phyloP scores from a whole-genome alignment of 768 basidiomycete species.

The Russula compacta region DNA sequence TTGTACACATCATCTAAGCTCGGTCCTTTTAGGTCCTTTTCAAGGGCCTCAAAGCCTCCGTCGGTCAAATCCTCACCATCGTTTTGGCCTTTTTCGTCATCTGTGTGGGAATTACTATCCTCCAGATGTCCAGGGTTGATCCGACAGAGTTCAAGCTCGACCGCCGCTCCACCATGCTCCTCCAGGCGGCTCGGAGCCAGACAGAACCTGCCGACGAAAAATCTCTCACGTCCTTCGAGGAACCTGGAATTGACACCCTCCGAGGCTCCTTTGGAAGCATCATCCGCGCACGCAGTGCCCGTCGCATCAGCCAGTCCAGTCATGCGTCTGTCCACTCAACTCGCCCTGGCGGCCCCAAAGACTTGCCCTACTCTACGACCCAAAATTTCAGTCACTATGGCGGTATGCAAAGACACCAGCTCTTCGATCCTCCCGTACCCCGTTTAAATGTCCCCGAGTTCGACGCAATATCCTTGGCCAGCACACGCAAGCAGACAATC shows the following conservation, averaged over 20 bases:
- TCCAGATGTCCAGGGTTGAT: conserved; percentile 94
- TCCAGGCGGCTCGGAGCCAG: conserved; percentile 71
- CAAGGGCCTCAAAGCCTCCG: conserved; percentile 76
- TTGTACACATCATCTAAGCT: neutral
- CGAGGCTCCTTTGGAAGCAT: conserved; percentile 91
- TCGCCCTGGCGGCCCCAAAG: conserved; percentile 14
- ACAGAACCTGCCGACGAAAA: conserved; percentile 69
- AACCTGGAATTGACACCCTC: conserved; percentile 88
- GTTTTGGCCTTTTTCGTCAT: conserved; percentile 90
- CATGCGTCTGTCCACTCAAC: conserved; percentile 23
- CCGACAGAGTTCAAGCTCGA: conserved; percentile 77
- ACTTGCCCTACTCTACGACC: conserved; percentile 7
- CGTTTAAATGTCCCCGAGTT: conserved; percentile 26
- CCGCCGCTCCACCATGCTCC: conserved; percentile 78
- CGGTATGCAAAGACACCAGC: conserved; percentile 68
- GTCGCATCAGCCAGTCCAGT: conserved; percentile 33
- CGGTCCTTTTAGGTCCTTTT: conserved; percentile 55
- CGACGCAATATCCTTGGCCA: conserved; percentile 33
- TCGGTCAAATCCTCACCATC: conserved; percentile 75
- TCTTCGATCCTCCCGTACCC: conserved; percentile 85
- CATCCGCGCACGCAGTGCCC: conserved; percentile 37
- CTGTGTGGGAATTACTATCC: conserved; percentile 85
- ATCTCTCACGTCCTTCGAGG: conserved; percentile 51
- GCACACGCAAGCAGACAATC: conserved; percentile 43
- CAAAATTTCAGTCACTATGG: conserved; percentile 9